Evolutionary conservation across 768 basidiomycete species (phyloP), one percentile per base, ranked within the genome.

Genomic region (Butyriboletus loyo): DNA sequence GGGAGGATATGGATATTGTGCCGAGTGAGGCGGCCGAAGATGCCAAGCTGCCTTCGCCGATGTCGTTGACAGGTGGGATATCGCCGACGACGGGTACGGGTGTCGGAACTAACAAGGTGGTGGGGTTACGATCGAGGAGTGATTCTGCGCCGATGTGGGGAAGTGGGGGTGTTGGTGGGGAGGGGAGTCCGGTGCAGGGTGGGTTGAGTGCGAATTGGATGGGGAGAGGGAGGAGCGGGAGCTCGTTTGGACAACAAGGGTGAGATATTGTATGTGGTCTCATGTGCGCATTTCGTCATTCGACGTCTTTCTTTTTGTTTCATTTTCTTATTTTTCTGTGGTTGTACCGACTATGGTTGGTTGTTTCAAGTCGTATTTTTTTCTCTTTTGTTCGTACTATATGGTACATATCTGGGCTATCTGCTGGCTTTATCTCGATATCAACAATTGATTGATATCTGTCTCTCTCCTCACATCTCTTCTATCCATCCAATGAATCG

Each of bases 161-260:
- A 21, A n/a, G n/a, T n/a, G 30, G 62, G 46, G 47, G 57, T 54
- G 49, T 59, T 32, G 3, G 63, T 55, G 53, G 54, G 28, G 47
- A 67, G 22, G 46, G 53, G 30, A 15, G 58, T 24, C 25, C 58
- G 55, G 50, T 36, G 50, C 57, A 56, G 9, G 52, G 57, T 9
- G 66, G 63, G 37, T 44, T 67, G 54, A 67, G 61, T 25, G 66
- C 68, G 2, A 69, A 65, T 25, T 67, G 66, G 66, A 55, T 24
- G 3, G 60, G 63, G 1, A 48, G 66, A 22, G 67, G 67, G 13
- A 60, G 66, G 41, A 63, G 56, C 3, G 66, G 66, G 22, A 55
- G 54, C 19, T 67, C 63, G 32, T 63, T 56, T 46, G 66, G 65
- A 39, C 68, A 59, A 46, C 69, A 44, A 68, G 22, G 22, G 30